A percentile compares a stretch with the other conserved stretches of the same genome.
These are phyloP conservation scores for Miscanthus lutarioriparius DNA, from an alignment of 176 grass and related monocot species.

Conservation along the genomic window DNA sequence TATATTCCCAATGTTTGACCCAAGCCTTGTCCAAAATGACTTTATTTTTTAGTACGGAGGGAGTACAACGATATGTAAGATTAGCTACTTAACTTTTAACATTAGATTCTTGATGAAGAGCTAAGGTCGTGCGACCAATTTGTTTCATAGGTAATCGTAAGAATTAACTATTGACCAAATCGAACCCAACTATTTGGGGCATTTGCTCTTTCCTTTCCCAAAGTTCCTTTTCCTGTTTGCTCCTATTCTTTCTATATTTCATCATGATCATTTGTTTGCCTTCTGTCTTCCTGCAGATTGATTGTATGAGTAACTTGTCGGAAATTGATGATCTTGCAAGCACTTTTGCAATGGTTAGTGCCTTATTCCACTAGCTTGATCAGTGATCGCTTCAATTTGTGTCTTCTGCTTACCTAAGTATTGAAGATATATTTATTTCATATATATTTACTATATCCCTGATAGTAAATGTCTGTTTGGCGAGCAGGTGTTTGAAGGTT, in stretches of 20 bases:
- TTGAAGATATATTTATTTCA: not conserved
- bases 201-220: constrained; percentile 3
- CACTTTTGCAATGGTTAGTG: constrained; percentile 89
- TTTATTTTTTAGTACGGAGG: no score
- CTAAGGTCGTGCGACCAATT: no score
- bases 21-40: no score
- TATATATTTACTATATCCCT: constrained; percentile 28
- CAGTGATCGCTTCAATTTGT: constrained; percentile 12
- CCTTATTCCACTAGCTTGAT: constrained; percentile 2
- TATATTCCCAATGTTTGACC: no score
- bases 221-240: not conserved
- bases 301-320: constrained; percentile 65
- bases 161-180: not conserved
- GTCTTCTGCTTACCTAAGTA: not conserved
- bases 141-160: constrained; percentile 10
- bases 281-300: constrained; percentile 61
- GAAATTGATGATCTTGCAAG: constrained; percentile 93
- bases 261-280: constrained; percentile 3
- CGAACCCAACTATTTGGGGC: not conserved
- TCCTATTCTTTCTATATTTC: constrained; percentile 27
- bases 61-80: not conserved
- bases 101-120: not conserved
- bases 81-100: not conserved
- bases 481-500: constrained; percentile 5
- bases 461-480: constrained; percentile 5